A percentile compares a stretch with the other conserved stretches of the same genome.
These are phyloP conservation scores for Candida vaughaniae DNA, from an alignment of 805 yeast species.

Conservation along the genomic window DNA sequence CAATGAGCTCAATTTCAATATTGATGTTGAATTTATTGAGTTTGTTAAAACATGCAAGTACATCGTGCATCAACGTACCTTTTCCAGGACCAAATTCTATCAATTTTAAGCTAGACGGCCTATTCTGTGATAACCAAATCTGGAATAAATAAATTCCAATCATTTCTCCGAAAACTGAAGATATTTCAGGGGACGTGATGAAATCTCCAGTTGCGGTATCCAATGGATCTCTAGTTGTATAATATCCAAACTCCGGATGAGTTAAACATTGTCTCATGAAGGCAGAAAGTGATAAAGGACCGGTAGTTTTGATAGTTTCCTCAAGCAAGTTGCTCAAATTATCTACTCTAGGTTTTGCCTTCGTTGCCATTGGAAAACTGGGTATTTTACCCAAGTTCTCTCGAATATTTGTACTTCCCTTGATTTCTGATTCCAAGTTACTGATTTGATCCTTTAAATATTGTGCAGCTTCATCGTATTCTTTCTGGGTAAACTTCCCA, in stretches of 20 bases:
- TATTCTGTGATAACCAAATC: conserved; percentile 56
- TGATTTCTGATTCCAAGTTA: conserved; percentile 34
- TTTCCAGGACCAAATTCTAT: conserved; percentile 85
- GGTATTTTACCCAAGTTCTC: conserved; percentile 37
- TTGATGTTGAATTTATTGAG: conserved; percentile 26
- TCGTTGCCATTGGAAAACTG: conserved; percentile 30
- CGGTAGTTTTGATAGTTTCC: conserved; percentile 61
- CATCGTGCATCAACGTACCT: conserved; percentile 75
- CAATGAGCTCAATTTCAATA: conserved; percentile 57
- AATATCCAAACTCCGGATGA: conserved; percentile 76
- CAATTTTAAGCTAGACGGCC: conserved; percentile 49
- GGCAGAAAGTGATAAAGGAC: conserved; percentile 71
- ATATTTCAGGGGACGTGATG: conserved; percentile 82
- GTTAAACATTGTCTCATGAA: conserved; percentile 82
- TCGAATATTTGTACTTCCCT: conserved; percentile 34
- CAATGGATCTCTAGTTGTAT: conserved; percentile 73
- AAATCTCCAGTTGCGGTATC: conserved; percentile 67
- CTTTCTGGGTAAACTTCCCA: conserved; percentile 37
- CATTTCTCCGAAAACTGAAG: conserved; percentile 84
- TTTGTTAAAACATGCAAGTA: conserved; percentile 47
- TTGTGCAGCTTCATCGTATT: conserved; percentile 39
- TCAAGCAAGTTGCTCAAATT: conserved; percentile 38
- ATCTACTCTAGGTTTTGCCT: conserved; percentile 17
- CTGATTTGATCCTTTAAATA: conserved; percentile 30
- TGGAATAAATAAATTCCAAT: conserved; percentile 71